Percentiles rank a stretch among this genome's conserved stretches.
Evolutionary conservation across 2,329 filamentous ascomycete genomes (phyloP).

Genomic region (Graphilbum ipis-grandicollis): DNA sequence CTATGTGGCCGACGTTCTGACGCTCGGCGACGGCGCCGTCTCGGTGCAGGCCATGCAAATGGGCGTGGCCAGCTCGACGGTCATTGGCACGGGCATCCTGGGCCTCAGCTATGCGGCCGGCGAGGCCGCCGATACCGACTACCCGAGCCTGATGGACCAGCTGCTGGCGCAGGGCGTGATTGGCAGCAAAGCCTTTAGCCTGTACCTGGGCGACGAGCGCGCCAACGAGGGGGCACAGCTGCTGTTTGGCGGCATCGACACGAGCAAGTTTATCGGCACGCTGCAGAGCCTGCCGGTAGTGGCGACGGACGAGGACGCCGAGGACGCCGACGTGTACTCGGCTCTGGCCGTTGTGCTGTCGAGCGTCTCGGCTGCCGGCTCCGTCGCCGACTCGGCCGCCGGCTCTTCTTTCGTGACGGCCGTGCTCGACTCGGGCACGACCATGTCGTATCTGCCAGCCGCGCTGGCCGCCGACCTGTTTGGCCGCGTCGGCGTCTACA

Average conservation of each 20-base stretch:
- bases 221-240: conserved; percentile 44
- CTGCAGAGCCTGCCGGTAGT: conserved; percentile 26
- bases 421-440: conserved; percentile 52
- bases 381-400: conserved; percentile 9
- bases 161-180: conserved; percentile 46
- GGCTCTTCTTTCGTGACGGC: conserved; percentile 21
- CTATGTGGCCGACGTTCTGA: conserved; percentile 39
- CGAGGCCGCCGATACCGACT: conserved; percentile 24
- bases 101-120: conserved; percentile 39
- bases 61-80: conserved; percentile 31
- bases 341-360: conserved; percentile 23
- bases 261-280: conserved; percentile 41
- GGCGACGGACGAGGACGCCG: conserved; percentile 23
- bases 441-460: conserved; percentile 44
- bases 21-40: conserved; percentile 30
- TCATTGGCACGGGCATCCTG: conserved; percentile 36
- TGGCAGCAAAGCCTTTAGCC: conserved; percentile 45
- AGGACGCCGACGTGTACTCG: conserved; percentile 20
- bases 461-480: conserved; percentile 23
- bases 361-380: conserved; percentile 13
- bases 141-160: conserved; percentile 45
- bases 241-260: conserved; percentile 54
- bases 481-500: conserved; percentile 19
- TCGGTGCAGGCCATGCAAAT: conserved; percentile 34
- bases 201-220: conserved; percentile 41